Conservation (phyloP, 2,329 filamentous ascomycete species). For the Neurospora crassa region DNA sequence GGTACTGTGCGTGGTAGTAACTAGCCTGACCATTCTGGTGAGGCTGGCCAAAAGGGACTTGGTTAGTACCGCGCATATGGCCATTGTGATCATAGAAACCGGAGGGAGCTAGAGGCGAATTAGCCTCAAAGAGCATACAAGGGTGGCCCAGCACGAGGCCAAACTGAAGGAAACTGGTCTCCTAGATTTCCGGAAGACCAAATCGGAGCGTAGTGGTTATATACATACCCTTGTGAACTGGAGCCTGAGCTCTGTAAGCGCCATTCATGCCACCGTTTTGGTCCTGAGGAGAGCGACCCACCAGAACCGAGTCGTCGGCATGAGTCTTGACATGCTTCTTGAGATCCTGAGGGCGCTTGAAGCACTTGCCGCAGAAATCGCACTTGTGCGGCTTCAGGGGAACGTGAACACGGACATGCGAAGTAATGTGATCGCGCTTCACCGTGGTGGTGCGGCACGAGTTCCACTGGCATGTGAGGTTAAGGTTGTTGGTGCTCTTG, state of each 20-base stretch:
- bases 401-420: slow-evolving; percentile 97
- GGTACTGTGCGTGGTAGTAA: slow-evolving; percentile 50
- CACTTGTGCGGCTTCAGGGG: slow-evolving; percentile 98
- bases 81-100: slow-evolving; percentile 57
- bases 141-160: slow-evolving; percentile 11
- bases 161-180: slow-evolving; percentile 11
- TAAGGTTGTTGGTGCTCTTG: slow-evolving; percentile 98
- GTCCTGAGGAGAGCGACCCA: slow-evolving; percentile 40
- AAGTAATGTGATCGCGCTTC: slow-evolving; percentile 98
- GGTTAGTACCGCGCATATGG: slow-evolving; percentile 47
- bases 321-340: slow-evolving; percentile 99
- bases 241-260: slow-evolving; percentile 40
- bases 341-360: slow-evolving; percentile 96
- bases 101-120: slow-evolving; percentile 37
- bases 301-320: slow-evolving; percentile 80
- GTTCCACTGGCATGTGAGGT: slow-evolving; percentile 94
- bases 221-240: slow-evolving; percentile 40
- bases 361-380: slow-evolving; percentile 96
- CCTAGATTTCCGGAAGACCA: background rate
- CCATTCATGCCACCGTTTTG: slow-evolving; percentile 38
- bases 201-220: background rate
- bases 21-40: slow-evolving; percentile 45
- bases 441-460: slow-evolving; percentile 93
- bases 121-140: slow-evolving; percentile 27
- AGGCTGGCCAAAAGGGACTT: slow-evolving; percentile 41